Evolutionary conservation across 1,139 yeast species (phyloP).

Genomic region (Suhomyces coccinellae): DNA sequence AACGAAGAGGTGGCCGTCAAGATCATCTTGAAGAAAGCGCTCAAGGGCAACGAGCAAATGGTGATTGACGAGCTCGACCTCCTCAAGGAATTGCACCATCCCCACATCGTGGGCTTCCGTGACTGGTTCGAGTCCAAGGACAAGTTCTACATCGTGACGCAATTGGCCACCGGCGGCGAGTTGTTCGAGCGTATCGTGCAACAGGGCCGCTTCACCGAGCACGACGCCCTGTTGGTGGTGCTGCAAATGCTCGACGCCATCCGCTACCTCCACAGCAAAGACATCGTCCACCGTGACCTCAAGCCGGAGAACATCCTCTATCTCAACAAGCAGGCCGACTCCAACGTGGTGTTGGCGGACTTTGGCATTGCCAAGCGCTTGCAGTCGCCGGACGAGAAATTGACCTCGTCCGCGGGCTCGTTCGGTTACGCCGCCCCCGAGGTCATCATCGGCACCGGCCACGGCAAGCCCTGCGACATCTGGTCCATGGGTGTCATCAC

Average conservation of each 20-base stretch:
- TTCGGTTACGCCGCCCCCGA: constrained; percentile 96
- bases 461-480: constrained; percentile 85
- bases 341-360: constrained; percentile 82
- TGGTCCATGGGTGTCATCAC: constrained; percentile 94
- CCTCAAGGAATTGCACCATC: constrained; percentile 65
- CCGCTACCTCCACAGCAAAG: constrained; percentile 64
- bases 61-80: constrained; percentile 75
- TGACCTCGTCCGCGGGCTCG: constrained; percentile 82
- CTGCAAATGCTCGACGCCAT: constrained; percentile 74
- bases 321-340: constrained; percentile 49
- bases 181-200: constrained; percentile 79
- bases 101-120: constrained; percentile 77
- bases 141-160: constrained; percentile 72
- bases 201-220: constrained; percentile 78
- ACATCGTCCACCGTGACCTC: constrained; percentile 87
- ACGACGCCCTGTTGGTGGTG: constrained; percentile 73
- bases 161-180: constrained; percentile 89
- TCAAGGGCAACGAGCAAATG: constrained; percentile 71
- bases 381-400: constrained; percentile 57
- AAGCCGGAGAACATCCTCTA: constrained; percentile 89
- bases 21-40: constrained; percentile 76
- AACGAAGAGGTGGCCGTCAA: constrained; percentile 82
- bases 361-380: constrained; percentile 87
- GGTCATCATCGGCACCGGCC: constrained; percentile 72
- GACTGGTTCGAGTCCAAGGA: constrained; percentile 90